These are phyloP conservation scores for Oehlia diaphana DNA, from an alignment of 192 early-diverging fungal genomes.

Conservation along the genomic window DNA sequence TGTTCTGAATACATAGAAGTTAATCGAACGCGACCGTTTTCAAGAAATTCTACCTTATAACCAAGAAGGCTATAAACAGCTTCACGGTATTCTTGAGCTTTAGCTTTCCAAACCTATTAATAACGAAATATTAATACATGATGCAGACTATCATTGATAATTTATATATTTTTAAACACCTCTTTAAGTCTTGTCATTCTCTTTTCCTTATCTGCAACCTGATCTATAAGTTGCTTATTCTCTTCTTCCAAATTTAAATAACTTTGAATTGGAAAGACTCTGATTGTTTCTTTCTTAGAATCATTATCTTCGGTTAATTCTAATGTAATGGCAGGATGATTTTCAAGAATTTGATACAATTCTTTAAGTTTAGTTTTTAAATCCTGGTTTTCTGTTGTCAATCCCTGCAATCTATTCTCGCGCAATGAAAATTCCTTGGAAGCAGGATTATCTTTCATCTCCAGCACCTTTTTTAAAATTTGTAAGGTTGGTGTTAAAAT, in stretches of 20 bases:
- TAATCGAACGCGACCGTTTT: constrained; percentile 73
- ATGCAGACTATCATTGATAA: background rate
- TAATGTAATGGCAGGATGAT: background rate
- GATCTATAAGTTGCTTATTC: constrained; percentile 47
- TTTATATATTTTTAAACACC: constrained; percentile 35
- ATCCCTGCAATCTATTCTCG: constrained; percentile 62
- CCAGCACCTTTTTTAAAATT: constrained; percentile 43
- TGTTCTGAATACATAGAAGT: constrained; percentile 66
- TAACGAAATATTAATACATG: background rate
- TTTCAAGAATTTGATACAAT: constrained; percentile 27
- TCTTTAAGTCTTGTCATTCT: constrained; percentile 67
- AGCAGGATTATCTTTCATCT: constrained; percentile 78
- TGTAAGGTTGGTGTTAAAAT: too few species aligned
- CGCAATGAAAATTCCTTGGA: constrained; percentile 65
- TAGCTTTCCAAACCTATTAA: constrained; percentile 60
- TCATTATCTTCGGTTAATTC: constrained; percentile 30
- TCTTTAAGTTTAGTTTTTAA: constrained; percentile 47
- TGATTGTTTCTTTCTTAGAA: constrained; percentile 15
- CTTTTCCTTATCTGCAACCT: constrained; percentile 66
- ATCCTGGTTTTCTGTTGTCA: constrained; percentile 68
- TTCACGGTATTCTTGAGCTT: constrained; percentile 73
- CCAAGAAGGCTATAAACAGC: constrained; percentile 74
- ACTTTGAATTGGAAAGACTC: constrained; percentile 52
- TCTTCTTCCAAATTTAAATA: constrained; percentile 61
- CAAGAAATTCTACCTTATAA: constrained; percentile 64